A percentile compares a stretch with the other conserved stretches of the same genome.
Evolutionary conservation across 805 yeast species (phyloP).

Genomic region (Myxozyma geophila): DNA sequence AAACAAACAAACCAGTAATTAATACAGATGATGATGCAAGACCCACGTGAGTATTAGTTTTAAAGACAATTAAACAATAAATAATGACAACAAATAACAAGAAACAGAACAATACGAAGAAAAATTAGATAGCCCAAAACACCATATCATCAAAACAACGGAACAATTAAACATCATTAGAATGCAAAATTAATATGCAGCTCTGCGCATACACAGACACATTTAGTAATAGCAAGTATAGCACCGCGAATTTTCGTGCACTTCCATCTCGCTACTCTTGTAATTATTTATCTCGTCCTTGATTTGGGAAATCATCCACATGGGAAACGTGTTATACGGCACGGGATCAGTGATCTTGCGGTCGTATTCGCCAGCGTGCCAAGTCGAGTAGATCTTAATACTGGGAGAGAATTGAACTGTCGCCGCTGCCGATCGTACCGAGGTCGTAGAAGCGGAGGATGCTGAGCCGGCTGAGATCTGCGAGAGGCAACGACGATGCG

Average conservation of each 20-base stretch:
- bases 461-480: constrained; percentile 1
- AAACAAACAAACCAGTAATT: too few species aligned
- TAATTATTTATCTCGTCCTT: constrained; percentile 81
- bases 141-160: neutral
- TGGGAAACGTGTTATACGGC: constrained; percentile 26
- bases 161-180: neutral
- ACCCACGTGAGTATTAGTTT: too few species aligned
- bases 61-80: too few species aligned
- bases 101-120: neutral
- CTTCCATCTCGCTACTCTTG: constrained; percentile 73
- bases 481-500: constrained; percentile 10
- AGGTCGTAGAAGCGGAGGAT: too few species aligned
- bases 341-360: constrained; percentile 48
- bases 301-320: constrained; percentile 75
- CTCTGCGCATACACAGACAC: neutral
- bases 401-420: constrained; percentile 74
- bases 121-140: too few species aligned
- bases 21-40: too few species aligned
- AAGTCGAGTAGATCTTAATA: constrained; percentile 83
- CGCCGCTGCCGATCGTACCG: neutral
- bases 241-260: constrained; percentile 77
- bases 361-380: constrained; percentile 81
- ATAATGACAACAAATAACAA: neutral
- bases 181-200: neutral
- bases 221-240: constrained; percentile 79